A percentile compares a stretch with the other conserved stretches of the same genome.
Conservation (phyloP, 192 early-diverging fungal genomes). For the Coemansia sp. region DNA sequence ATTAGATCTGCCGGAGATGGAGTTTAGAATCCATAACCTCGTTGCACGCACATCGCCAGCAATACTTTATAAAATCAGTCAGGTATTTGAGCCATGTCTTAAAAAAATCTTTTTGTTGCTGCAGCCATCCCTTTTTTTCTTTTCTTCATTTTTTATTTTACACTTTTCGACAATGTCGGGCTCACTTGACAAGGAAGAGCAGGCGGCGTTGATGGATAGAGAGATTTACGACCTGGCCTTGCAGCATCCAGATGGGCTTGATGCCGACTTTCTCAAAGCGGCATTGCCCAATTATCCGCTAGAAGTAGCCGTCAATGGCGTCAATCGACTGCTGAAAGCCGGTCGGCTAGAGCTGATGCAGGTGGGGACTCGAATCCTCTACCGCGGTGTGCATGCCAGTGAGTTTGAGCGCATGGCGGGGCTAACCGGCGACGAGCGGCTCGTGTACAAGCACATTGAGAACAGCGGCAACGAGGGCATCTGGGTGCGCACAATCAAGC, state of each 20-base stretch:
- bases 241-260: slow-evolving; percentile 12
- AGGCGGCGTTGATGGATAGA: slow-evolving; percentile 9
- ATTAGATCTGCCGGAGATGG: slow-evolving; percentile 38
- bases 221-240: slow-evolving; percentile 22
- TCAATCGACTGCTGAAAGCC: slow-evolving; percentile 34
- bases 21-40: not conserved
- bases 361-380: slow-evolving; percentile 17
- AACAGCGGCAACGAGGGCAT: slow-evolving; percentile 75
- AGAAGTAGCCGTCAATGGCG: slow-evolving; percentile 34
- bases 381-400: slow-evolving; percentile 22
- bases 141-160: not conserved
- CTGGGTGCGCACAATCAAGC: slow-evolving; percentile 81
- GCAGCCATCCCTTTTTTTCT: not conserved
- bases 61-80: not conserved
- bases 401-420: slow-evolving; percentile 47
- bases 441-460: slow-evolving; percentile 83
- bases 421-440: slow-evolving; percentile 67
- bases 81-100: not conserved
- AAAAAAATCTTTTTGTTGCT: not conserved
- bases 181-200: not conserved
- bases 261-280: slow-evolving; percentile 18
- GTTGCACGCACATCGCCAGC: not conserved
- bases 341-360: slow-evolving; percentile 44
- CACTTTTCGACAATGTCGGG: not conserved
- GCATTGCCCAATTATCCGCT: slow-evolving; percentile 6